Percentiles rank a stretch among this genome's conserved stretches.
Conservation (phyloP, 139 green algal genomes). For the Tetradesmus obliquus region DNA sequence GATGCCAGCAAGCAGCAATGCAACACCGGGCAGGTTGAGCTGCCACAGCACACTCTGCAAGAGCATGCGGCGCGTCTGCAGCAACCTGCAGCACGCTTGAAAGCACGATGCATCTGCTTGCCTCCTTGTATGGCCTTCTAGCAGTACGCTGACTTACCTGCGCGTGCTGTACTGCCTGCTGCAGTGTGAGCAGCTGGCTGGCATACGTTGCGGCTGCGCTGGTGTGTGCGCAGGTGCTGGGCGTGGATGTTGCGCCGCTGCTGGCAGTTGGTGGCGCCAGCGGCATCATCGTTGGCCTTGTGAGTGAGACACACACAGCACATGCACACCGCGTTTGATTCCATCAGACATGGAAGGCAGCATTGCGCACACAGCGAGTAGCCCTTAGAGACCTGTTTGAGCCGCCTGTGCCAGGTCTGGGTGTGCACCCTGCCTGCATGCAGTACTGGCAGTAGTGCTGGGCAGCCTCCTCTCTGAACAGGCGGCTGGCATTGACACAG, state of each 20-base stretch:
- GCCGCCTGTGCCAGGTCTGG: no score
- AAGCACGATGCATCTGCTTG: neutral
- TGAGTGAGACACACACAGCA: neutral
- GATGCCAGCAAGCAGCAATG: no score
- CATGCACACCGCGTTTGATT: neutral
- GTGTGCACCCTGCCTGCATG: no score
- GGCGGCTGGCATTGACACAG: no score
- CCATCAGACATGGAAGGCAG: no score
- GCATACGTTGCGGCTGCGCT: neutral
- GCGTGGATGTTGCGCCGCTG: conserved; percentile 10
- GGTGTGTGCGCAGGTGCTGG: neutral
- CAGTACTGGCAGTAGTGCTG: no score
- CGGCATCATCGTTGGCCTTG: conserved; percentile 27
- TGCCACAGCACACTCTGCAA: no score
- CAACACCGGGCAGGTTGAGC: no score
- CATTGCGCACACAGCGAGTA: no score
- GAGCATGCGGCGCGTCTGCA: neutral
- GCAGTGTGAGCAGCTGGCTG: conserved; percentile 16
- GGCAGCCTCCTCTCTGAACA: no score
- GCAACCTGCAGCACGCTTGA: neutral
- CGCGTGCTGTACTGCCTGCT: neutral
- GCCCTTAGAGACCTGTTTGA: no score
- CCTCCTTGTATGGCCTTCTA: neutral
- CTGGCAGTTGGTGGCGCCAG: conserved; percentile 34
- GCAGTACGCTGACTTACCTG: neutral